Percentiles rank a stretch among this genome's conserved stretches.
phyloP scores from a whole-genome alignment of 2,329 filamentous ascomycete genomes.

The Sphaerulina populicola region DNA sequence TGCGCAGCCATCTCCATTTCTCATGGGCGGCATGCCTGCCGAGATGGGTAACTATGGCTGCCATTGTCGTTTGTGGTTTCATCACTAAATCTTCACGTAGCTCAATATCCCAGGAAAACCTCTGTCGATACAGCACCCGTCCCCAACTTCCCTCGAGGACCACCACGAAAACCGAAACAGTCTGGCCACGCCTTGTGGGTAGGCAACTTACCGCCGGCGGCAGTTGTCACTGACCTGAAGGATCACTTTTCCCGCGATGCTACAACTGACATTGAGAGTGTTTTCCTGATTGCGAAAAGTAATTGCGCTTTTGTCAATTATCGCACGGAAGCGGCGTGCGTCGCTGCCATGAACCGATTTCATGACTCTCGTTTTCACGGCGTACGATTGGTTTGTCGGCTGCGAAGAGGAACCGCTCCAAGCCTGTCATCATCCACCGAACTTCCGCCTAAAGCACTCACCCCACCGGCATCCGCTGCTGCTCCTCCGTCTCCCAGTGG shows the following conservation, averaged over 20 bases:
- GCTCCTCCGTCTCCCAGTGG: constrained; percentile 13
- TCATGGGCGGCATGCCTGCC: constrained; percentile 16
- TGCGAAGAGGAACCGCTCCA: constrained; percentile 47
- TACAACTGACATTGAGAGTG: constrained; percentile 65
- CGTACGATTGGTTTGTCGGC: constrained; percentile 73
- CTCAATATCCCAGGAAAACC: constrained; percentile 17
- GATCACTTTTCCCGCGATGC: constrained; percentile 80
- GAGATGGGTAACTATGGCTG: constrained; percentile 5
- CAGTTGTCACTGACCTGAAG: constrained; percentile 74
- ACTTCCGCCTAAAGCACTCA: constrained; percentile 18
- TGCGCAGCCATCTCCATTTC: constrained; percentile 13
- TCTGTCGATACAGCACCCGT: constrained; percentile 25
- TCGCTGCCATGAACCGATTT: constrained; percentile 69
- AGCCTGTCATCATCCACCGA: constrained; percentile 11
- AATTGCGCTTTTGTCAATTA: constrained; percentile 98
- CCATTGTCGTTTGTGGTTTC: too few relatives aligned
- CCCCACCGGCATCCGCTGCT: background rate
- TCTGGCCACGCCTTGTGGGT: constrained; percentile 91
- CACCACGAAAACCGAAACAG: constrained; percentile 57
- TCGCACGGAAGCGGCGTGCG: constrained; percentile 67
- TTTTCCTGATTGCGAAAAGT: constrained; percentile 93
- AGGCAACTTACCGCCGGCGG: constrained; percentile 80
- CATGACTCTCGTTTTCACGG: constrained; percentile 87
- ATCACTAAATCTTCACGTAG: background rate
- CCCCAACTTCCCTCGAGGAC: constrained; percentile 47